Evolutionary conservation across 805 yeast genomes (phyloP).

Genomic region (Torulaspora microellipsoides): DNA sequence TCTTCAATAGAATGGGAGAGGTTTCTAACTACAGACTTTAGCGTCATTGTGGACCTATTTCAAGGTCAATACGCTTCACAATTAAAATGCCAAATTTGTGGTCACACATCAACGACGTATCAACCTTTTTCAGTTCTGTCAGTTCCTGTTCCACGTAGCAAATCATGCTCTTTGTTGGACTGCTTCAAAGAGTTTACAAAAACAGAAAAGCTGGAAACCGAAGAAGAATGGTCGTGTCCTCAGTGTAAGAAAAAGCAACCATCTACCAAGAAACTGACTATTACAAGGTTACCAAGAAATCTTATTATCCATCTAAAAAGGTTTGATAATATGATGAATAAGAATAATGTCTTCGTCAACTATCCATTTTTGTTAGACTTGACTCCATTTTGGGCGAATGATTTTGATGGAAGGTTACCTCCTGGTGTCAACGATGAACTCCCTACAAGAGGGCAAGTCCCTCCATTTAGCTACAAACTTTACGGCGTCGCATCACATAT

Average conservation of each 20-base stretch:
- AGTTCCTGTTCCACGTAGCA: constrained; percentile 65
- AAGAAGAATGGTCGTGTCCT: constrained; percentile 84
- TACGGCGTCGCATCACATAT: constrained; percentile 80
- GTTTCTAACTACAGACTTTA: constrained; percentile 70
- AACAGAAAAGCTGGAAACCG: constrained; percentile 67
- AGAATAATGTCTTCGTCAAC: constrained; percentile 62
- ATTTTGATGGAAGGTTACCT: constrained; percentile 25
- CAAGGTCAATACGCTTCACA: constrained; percentile 89
- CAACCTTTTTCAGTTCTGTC: constrained; percentile 76
- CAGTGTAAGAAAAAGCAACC: constrained; percentile 57
- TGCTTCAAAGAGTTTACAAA: constrained; percentile 77
- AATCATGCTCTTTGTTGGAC: constrained; percentile 43
- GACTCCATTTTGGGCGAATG: constrained; percentile 57
- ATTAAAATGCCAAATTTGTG: constrained; percentile 67
- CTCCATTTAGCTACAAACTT: constrained; percentile 73
- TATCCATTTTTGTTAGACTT: constrained; percentile 67
- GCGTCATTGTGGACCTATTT: constrained; percentile 73
- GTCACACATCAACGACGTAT: constrained; percentile 76
- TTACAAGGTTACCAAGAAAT: constrained; percentile 73
- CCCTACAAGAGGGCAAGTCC: constrained; percentile 67
- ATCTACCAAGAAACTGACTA: constrained; percentile 63
- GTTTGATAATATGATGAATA: constrained; percentile 44
- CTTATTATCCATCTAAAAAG: constrained; percentile 83
- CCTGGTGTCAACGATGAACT: constrained; percentile 31
- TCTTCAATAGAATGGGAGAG: constrained; percentile 91